phyloP scores from a whole-genome alignment of 768 basidiomycete genomes.

The Strobilomyces echinocephalus region DNA sequence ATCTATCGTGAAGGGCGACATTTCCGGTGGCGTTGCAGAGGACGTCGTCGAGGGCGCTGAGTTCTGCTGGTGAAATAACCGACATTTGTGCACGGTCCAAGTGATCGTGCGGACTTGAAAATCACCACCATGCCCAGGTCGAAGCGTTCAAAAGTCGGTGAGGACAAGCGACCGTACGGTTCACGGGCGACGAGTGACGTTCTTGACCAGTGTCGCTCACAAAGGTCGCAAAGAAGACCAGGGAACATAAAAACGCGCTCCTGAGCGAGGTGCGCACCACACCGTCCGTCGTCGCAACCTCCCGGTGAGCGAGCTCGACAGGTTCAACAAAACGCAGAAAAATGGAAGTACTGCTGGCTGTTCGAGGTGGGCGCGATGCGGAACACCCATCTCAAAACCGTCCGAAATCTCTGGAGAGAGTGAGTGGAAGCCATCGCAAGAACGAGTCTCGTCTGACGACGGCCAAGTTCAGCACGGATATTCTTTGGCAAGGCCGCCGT shows the following conservation, averaged over 20 bases:
- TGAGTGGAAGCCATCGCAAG: slow-evolving; percentile 33
- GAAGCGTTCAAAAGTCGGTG: slow-evolving; percentile 84
- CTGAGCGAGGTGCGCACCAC: slow-evolving; percentile 62
- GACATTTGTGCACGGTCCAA: slow-evolving; percentile 24
- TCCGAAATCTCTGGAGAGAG: slow-evolving; percentile 92
- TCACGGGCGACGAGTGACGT: not conserved
- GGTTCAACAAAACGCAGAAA: slow-evolving; percentile 80
- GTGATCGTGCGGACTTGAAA: slow-evolving; percentile 46
- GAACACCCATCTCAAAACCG: slow-evolving; percentile 90
- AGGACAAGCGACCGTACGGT: slow-evolving; percentile 28
- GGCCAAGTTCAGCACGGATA: slow-evolving; percentile 63
- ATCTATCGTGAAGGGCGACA: slow-evolving; percentile 79
- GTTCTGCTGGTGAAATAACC: slow-evolving; percentile 45
- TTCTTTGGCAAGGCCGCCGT: slow-evolving; percentile 85
- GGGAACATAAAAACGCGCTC: slow-evolving; percentile 81
- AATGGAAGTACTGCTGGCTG: slow-evolving; percentile 94
- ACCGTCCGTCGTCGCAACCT: slow-evolving; percentile 5
- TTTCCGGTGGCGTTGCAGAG: slow-evolving; percentile 74
- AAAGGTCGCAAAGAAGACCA: slow-evolving; percentile 91
- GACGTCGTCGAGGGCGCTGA: slow-evolving; percentile 63
- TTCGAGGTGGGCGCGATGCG: slow-evolving; percentile 96
- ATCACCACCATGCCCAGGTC: slow-evolving; percentile 72
- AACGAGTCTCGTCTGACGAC: slow-evolving; percentile 5
- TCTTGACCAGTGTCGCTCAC: slow-evolving; percentile 74
- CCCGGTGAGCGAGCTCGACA: slow-evolving; percentile 35